These are phyloP conservation scores for Zasmidium cellare DNA, from an alignment of 2,329 filamentous ascomycete genomes.

Conservation along the genomic window DNA sequence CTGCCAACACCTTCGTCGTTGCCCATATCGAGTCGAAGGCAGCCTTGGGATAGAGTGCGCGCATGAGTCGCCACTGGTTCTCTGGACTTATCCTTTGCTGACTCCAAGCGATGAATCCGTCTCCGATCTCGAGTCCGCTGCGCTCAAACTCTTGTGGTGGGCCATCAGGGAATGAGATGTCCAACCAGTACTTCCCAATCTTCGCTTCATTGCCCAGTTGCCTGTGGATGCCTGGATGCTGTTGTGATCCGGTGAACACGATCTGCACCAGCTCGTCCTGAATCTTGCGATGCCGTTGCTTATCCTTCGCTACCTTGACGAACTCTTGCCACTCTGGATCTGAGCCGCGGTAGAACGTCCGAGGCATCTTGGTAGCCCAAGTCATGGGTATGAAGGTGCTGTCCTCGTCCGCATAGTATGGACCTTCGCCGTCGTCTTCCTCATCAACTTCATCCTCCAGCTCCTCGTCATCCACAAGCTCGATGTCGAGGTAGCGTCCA, in stretches of 20 bases:
- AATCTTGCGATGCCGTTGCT: constrained; percentile 40
- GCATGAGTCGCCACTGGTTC: constrained; percentile 41
- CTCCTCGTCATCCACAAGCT: constrained; percentile 29
- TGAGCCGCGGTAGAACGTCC: constrained; percentile 49
- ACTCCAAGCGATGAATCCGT: constrained; percentile 42
- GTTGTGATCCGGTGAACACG: constrained; percentile 33
- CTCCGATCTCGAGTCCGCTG: constrained; percentile 44
- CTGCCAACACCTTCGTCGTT: constrained; percentile 34
- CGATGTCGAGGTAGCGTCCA: constrained; percentile 26
- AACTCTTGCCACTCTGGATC: constrained; percentile 58
- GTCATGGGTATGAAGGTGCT: constrained; percentile 52
- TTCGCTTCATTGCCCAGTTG: constrained; percentile 42
- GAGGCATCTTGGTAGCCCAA: constrained; percentile 42
- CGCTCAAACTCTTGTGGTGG: constrained; percentile 51
- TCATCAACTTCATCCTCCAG: constrained; percentile 21
- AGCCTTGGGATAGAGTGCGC: constrained; percentile 40
- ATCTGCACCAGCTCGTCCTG: constrained; percentile 41
- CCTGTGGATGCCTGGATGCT: constrained; percentile 33
- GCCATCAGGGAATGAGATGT: constrained; percentile 49
- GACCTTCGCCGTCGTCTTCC: constrained; percentile 35
- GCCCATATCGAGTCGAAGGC: constrained; percentile 37
- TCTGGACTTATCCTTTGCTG: constrained; percentile 40
- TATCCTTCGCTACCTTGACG: constrained; percentile 46
- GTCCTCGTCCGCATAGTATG: constrained; percentile 33
- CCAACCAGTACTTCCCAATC: constrained; percentile 48